These are phyloP conservation scores for Polyplosphaeria fusca DNA, from an alignment of 495 filamentous ascomycete genomes.

Conservation along the genomic window DNA sequence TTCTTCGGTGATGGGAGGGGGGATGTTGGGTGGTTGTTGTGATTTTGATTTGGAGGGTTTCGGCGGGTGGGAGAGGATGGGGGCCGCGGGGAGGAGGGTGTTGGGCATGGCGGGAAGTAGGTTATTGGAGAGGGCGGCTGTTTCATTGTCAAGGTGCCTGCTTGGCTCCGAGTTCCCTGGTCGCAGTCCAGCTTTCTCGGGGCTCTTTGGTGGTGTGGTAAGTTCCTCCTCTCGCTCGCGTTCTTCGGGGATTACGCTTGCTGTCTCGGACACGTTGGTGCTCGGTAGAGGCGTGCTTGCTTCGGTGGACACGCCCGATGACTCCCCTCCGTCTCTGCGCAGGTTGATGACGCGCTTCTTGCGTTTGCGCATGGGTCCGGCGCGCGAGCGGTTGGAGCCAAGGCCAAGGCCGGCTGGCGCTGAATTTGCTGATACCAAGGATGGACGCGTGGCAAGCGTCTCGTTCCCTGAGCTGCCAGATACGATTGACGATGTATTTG, in stretches of 20 bases:
- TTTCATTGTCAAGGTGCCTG: not conserved
- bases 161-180: conserved; percentile 28
- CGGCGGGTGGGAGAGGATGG: conserved; percentile 37
- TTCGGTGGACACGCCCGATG: conserved; percentile 38
- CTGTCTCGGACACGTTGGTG: conserved; percentile 50
- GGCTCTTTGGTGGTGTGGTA: conserved; percentile 46
- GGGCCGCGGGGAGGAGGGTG: conserved; percentile 35
- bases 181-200: conserved; percentile 39
- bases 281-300: conserved; percentile 37
- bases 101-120: conserved; percentile 34
- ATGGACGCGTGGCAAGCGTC: conserved; percentile 21
- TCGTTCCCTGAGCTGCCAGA: conserved; percentile 31
- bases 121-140: conserved; percentile 38
- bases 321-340: conserved; percentile 49
- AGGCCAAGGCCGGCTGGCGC: conserved; percentile 57
- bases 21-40: not conserved
- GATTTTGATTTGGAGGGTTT: conserved; percentile 15
- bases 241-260: conserved; percentile 49
- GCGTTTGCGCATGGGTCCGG: conserved; percentile 66
- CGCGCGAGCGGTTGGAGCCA: conserved; percentile 61
- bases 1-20: not conserved
- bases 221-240: conserved; percentile 52
- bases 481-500: conserved; percentile 30
- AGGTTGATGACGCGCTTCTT: conserved; percentile 95
- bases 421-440: conserved; percentile 38